Percentiles rank a stretch among this genome's conserved stretches.
Evolutionary conservation across 23 red algal genomes (phyloP).

Genomic region (Gracilaria domingensis): DNA sequence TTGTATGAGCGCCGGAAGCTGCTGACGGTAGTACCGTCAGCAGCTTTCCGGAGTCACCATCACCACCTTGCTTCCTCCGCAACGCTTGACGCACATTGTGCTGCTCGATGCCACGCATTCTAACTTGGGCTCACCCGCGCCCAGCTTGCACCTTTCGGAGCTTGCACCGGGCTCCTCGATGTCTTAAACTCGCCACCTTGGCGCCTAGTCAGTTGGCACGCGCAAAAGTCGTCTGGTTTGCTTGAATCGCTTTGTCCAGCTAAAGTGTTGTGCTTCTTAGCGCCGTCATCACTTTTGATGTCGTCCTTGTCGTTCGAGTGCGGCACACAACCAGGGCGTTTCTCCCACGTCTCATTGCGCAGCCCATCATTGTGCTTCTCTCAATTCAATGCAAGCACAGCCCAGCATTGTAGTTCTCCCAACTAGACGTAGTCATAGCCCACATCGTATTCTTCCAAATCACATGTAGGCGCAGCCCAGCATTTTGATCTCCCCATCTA

Average conservation of each 20-base stretch:
- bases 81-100: constrained; percentile 2
- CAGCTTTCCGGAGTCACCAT: not conserved
- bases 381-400: too few species aligned
- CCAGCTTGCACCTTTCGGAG: not conserved
- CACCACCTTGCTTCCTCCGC: not conserved
- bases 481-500: too few species aligned
- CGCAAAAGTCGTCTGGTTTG: not conserved
- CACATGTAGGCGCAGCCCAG: too few species aligned
- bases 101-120: not conserved
- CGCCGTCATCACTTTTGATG: not conserved
- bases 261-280: too few species aligned
- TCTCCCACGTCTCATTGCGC: too few species aligned
- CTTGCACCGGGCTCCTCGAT: not conserved
- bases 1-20: too few species aligned
- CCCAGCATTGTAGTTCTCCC: too few species aligned
- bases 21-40: not conserved
- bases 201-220: not conserved
- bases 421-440: too few species aligned
- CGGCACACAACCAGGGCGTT: too few species aligned
- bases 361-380: too few species aligned
- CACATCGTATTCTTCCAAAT: too few species aligned
- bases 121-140: constrained; percentile 4
- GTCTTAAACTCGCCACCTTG: constrained; percentile 20
- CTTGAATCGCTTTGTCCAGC: not conserved
- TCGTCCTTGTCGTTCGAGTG: not conserved